Percentiles rank a stretch among this genome's conserved stretches.
These are phyloP conservation scores for Elsinoe australis DNA, from an alignment of 2,329 filamentous ascomycete genomes.

Conservation along the genomic window DNA sequence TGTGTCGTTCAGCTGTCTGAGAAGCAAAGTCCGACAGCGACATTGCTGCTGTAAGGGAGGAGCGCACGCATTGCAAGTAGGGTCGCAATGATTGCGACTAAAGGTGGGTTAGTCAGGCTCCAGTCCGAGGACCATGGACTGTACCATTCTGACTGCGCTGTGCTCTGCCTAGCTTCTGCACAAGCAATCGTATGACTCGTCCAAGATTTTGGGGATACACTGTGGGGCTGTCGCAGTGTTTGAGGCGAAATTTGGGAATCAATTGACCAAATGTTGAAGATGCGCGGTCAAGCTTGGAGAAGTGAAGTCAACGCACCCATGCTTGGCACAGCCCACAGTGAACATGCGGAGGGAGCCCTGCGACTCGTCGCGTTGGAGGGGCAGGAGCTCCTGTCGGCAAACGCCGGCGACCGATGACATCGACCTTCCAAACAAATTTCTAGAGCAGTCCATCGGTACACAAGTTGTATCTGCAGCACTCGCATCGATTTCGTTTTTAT, in stretches of 20 bases:
- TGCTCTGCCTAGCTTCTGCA: not conserved
- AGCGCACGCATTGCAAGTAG: slow-evolving; percentile 92
- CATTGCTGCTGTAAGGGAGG: slow-evolving; percentile 86
- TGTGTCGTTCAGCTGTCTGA: slow-evolving; percentile 91
- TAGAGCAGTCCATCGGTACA: not conserved
- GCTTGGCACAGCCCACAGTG: slow-evolving; percentile 1
- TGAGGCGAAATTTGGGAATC: not conserved
- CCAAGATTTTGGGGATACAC: too few species aligned
- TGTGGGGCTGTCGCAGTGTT: not conserved
- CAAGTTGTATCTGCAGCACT: not conserved
- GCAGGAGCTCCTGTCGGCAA: not conserved
- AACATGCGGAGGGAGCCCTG: slow-evolving; percentile 2
- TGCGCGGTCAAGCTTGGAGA: not conserved
- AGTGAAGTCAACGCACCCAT: slow-evolving; percentile 9
- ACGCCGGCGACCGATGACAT: slow-evolving; percentile 11
- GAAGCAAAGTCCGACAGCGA: slow-evolving; percentile 96
- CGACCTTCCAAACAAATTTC: slow-evolving; percentile 14
- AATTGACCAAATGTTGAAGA: not conserved
- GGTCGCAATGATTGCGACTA: slow-evolving; percentile 94
- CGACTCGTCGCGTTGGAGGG: slow-evolving; percentile 1
- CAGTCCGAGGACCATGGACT: not conserved
- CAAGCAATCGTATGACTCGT: not conserved
- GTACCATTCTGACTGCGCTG: not conserved
- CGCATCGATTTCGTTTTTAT: not conserved
- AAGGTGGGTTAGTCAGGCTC: not conserved